Base-by-base conservation (phyloP, 75 land plant genomes). In the Azolla pinnata region DNA sequence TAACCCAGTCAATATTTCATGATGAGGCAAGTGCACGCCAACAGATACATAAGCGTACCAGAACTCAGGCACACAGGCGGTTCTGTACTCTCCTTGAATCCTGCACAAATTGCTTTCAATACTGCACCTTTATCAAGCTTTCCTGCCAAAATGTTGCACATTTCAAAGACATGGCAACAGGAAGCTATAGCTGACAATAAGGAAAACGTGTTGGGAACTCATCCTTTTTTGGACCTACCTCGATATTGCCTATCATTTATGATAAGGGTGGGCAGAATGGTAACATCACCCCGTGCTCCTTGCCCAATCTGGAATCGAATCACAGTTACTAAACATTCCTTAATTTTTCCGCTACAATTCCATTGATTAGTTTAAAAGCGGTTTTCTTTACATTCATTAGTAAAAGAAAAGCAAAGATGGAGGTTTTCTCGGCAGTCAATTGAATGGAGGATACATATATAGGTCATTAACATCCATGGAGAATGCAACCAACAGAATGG, bases 41-140 rank as follows among this genome's bases (percentile, higher is more conserved):
- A 53, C 10, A 47, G 16, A 23, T 21, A 56, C 45, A 50, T n/a
- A 50, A 62, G 4, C 19, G 25, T 65, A 78, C 81, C 81, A 73
- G 18, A 53, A 59, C 68, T 71, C 66, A 83, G 54, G 48, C 86
- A 83, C 31, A 83, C 64, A 29, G 60, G 62, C 10, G 86, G 86
- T 5, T 83, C 86, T 4, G 86, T 77, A 31, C 75, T 46, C 58
- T 81, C 86, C 48, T 81, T 29, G 47, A 69, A 83, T 14, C 84
- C 84, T 21, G 86, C 76, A 71, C 86, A 83, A n/a, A 83, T 50
- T 0, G 86, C 84, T 45, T 83, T 81, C 60, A 83, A 53, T 33
- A 83, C 81, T 29, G 86, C 84, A 35, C 56, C 59, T 38, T 79
- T 83, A 57, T 77, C 84, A 27, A 83, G 64, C 62, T 67, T 72